Percentiles rank a stretch among this genome's conserved stretches.
These are phyloP conservation scores for Syzygium jambos DNA, from an alignment of 345 rosid species.

Conservation along the genomic window DNA sequence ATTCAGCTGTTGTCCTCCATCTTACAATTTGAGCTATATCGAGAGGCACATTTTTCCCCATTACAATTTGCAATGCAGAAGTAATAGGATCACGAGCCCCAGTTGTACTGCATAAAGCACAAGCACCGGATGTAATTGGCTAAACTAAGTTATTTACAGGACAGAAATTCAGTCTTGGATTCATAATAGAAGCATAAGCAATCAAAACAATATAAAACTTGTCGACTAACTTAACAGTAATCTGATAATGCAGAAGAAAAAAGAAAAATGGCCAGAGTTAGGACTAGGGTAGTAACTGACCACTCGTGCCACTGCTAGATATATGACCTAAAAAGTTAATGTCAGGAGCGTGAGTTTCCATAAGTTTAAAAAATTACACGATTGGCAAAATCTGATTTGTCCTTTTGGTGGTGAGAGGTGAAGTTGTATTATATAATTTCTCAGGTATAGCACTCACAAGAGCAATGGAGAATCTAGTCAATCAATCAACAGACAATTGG, in stretches of 20 bases:
- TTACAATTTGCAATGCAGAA: constrained; percentile 79
- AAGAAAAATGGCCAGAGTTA: neutral
- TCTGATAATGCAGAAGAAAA: neutral
- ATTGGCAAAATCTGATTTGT: neutral
- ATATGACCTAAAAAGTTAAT: neutral
- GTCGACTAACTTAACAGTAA: neutral
- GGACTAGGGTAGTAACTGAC: neutral
- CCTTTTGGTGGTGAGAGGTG: neutral
- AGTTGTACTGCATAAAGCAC: constrained; percentile 60
- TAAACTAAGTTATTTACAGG: neutral
- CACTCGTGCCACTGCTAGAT: neutral
- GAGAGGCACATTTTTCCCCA: constrained; percentile 71
- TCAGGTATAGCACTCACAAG: neutral
- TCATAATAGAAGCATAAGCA: no score
- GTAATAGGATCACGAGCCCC: constrained; percentile 92
- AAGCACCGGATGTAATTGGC: neutral
- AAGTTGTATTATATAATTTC: neutral
- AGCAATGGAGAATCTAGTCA: neutral
- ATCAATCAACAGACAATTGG: neutral
- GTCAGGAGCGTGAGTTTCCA: neutral
- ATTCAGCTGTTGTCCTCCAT: constrained; percentile 62
- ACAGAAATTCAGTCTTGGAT: neutral
- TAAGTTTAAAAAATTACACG: neutral
- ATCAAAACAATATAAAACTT: neutral
- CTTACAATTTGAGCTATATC: constrained; percentile 94